Percentiles rank a stretch among this genome's conserved stretches.
Conservation (phyloP, 805 yeast species). For the Jamesozyma jinghongensis region DNA sequence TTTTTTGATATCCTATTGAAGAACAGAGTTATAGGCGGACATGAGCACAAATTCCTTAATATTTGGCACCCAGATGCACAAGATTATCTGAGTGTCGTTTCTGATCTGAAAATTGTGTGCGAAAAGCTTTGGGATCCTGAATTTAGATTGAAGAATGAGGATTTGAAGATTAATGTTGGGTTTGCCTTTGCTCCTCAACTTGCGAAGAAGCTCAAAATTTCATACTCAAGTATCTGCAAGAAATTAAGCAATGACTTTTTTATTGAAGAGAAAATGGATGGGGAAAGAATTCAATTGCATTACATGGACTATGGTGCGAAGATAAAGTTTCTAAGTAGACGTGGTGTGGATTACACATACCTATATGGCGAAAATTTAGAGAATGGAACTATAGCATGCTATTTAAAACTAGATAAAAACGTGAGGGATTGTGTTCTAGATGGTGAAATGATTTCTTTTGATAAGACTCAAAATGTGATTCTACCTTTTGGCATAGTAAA, state of each 20-base stretch:
- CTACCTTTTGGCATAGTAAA: slow-evolving; percentile 79
- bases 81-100: slow-evolving; percentile 53
- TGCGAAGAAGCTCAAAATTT: slow-evolving; percentile 45
- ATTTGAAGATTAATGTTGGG: slow-evolving; percentile 29
- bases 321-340: slow-evolving; percentile 42
- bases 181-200: slow-evolving; percentile 65
- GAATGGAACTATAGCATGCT: slow-evolving; percentile 47
- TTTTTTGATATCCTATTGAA: slow-evolving; percentile 58
- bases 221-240: slow-evolving; percentile 43
- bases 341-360: slow-evolving; percentile 63
- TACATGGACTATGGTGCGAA: slow-evolving; percentile 38
- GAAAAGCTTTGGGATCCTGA: slow-evolving; percentile 45
- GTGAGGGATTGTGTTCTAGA: slow-evolving; percentile 46
- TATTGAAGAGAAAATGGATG: slow-evolving; percentile 89
- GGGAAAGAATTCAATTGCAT: slow-evolving; percentile 80
- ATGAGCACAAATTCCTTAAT: slow-evolving; percentile 48
- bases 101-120: slow-evolving; percentile 53
- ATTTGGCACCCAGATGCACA: slow-evolving; percentile 77
- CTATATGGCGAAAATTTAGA: slow-evolving; percentile 51
- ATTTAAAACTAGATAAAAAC: slow-evolving; percentile 33
- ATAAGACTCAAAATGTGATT: slow-evolving; percentile 43
- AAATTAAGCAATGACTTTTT: slow-evolving; percentile 42
- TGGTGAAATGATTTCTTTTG: slow-evolving; percentile 93
- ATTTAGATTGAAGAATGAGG: slow-evolving; percentile 35
- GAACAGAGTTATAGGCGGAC: slow-evolving; percentile 47